Evolutionary conservation across 768 basidiomycete genomes (phyloP).

Genomic region (Inosperma sp.): DNA sequence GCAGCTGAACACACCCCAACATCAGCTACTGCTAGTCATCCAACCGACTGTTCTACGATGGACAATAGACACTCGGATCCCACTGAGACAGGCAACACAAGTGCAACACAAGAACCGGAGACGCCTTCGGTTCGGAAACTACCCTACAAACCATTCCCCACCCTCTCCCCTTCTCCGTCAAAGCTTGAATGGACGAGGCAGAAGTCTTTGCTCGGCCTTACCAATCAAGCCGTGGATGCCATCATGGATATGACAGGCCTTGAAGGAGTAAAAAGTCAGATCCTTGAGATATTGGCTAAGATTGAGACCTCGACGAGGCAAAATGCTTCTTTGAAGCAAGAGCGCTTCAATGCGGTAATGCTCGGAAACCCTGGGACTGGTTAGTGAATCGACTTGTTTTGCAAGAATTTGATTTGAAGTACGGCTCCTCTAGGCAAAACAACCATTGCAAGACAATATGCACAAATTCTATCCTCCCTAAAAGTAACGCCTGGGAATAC

Average conservation of each 20-base stretch:
- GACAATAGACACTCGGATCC: background rate
- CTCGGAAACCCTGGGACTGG: conserved; percentile 75
- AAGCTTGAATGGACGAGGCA: conserved; percentile 52
- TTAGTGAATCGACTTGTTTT: background rate
- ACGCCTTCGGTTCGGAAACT: conserved; percentile 1
- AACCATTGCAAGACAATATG: conserved; percentile 61
- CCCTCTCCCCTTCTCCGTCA: conserved; percentile 28
- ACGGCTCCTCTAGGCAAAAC: conserved; percentile 57
- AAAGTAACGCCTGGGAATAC: conserved; percentile 46
- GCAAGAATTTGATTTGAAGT: background rate
- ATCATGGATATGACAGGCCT: conserved; percentile 70
- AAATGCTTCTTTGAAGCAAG: conserved; percentile 44
- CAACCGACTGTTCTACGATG: background rate
- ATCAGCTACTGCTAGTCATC: background rate
- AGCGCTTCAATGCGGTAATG: conserved; percentile 57
- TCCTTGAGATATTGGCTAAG: conserved; percentile 53
- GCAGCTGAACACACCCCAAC: background rate
- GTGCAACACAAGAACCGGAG: background rate
- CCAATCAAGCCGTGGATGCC: conserved; percentile 50
- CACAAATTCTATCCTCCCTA: conserved; percentile 54
- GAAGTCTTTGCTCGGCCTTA: conserved; percentile 50
- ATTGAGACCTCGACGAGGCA: conserved; percentile 56
- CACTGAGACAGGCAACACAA: no score
- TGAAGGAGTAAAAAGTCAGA: conserved; percentile 56
- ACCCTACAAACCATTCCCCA: conserved; percentile 9